Conservation (phyloP, 164 flowering plant genomes). For the Nymphaea colorata region DNA sequence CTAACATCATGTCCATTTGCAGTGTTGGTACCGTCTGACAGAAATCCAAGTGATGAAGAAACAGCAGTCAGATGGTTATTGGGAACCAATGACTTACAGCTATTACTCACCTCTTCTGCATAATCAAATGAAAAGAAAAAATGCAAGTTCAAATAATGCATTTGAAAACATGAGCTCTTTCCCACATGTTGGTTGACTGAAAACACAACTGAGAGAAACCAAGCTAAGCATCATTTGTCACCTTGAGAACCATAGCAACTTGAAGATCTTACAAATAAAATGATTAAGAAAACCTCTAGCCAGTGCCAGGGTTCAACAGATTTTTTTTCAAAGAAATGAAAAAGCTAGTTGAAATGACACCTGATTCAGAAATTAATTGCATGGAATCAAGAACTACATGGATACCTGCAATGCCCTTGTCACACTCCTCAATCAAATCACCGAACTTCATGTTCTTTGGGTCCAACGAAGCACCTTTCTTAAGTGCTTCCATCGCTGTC, state of each 20-base stretch:
- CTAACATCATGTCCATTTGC: slow-evolving; percentile 15
- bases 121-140: background rate
- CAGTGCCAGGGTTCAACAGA: no score
- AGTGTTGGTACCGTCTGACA: slow-evolving; percentile 4
- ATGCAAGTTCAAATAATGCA: background rate
- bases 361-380: no score
- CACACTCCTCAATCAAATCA: slow-evolving; percentile 65
- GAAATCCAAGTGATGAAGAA: slow-evolving; percentile 9
- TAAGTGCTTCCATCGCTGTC: slow-evolving; percentile 77
- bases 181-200: background rate
- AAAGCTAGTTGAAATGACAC: no score
- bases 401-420: slow-evolving; percentile 61
- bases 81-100: slow-evolving; percentile 10
- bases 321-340: no score
- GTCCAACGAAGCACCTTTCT: slow-evolving; percentile 56
- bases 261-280: background rate
- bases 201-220: background rate
- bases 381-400: background rate
- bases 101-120: slow-evolving; percentile 49
- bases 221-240: background rate
- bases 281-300: background rate
- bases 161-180: no score
- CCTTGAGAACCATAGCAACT: no score
- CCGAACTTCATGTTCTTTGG: slow-evolving; percentile 60
- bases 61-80: slow-evolving; percentile 5